Evolutionary conservation across 768 basidiomycete species (phyloP), one percentile per base, ranked within the genome.

Genomic region (Mycena albidolilacea): DNA sequence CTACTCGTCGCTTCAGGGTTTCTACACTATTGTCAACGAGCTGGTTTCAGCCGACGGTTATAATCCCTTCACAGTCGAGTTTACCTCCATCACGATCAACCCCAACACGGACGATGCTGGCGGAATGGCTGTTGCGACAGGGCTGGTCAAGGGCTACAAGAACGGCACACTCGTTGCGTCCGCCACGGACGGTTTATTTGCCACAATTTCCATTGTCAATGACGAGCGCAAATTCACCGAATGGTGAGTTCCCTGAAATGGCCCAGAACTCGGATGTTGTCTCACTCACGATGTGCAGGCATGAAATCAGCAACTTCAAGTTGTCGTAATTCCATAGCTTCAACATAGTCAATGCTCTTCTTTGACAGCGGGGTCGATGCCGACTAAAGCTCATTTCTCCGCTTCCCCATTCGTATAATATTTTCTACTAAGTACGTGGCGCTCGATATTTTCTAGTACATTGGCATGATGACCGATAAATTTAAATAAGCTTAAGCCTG

Each of bases 191-290:
- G 64, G 64, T 15, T 11, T 65, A 21, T 65, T 54, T 6, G 50
- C 38, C 5, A 41, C n/a, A 8, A 55, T 65, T 38, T 65, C 64
- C 6, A 17, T 65, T 10, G 64, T 65, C 38, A 39, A 55, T 55
- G 64, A 52, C 4, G 38, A 54, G n/a, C 64, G 64, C 50, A 65
- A 65, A 39, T 39, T 39, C 52, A 65, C 64, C 3, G 64, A 65
- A 17, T 65, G 64, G 64, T 54, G 21, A 41, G 64, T 54, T 21
- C 50, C 11, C 7, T 50, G 30, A 30, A 10, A 14, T 52, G 5
- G 9, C 8, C 3, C 10, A 23, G 23, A 12, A 17, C 4, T 38
- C 2, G 19, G 1, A 38, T 19, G 30, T 10, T 14, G 21, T 1
- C 30, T 37, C 7, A n/a, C 17, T 3, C 30, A 30, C 30, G 30